Percentiles rank a stretch among this genome's conserved stretches.
Evolutionary conservation across 2,329 filamentous ascomycete species (phyloP).

Genomic region (Harringtonia lauricola): DNA sequence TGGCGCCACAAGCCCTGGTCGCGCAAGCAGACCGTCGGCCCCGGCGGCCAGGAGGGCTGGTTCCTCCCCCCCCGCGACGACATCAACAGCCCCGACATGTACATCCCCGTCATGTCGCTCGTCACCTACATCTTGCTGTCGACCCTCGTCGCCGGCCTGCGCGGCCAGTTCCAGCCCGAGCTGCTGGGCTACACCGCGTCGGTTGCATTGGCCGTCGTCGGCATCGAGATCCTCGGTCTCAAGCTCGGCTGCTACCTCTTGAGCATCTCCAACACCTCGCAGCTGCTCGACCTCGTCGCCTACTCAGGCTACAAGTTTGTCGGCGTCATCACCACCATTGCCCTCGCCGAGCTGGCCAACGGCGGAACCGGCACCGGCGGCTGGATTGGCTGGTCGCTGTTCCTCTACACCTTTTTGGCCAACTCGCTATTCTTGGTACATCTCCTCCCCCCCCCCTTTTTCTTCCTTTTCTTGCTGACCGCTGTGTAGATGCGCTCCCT

Average conservation of each 20-base stretch:
- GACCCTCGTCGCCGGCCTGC: slow-evolving; percentile 77
- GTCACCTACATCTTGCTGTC: slow-evolving; percentile 96
- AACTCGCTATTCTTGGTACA: slow-evolving; percentile 91
- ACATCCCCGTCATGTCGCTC: slow-evolving; percentile 95
- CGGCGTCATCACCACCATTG: slow-evolving; percentile 82
- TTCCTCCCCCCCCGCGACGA: slow-evolving; percentile 92
- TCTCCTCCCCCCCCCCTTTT: slow-evolving; percentile 7
- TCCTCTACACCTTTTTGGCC: slow-evolving; percentile 83
- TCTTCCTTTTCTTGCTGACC: background rate
- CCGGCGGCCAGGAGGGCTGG: slow-evolving; percentile 59
- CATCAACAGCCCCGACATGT: slow-evolving; percentile 97
- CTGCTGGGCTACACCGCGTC: slow-evolving; percentile 83
- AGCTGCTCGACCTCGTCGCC: slow-evolving; percentile 85
- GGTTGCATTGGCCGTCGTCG: slow-evolving; percentile 69
- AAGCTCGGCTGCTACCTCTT: slow-evolving; percentile 91
- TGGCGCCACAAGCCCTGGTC: slow-evolving; percentile 98
- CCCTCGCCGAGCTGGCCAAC: slow-evolving; percentile 66
- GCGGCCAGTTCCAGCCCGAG: slow-evolving; percentile 88
- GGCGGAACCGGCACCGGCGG: slow-evolving; percentile 73
- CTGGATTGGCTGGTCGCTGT: slow-evolving; percentile 81
- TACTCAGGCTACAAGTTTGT: slow-evolving; percentile 99
- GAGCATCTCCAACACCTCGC: slow-evolving; percentile 86
- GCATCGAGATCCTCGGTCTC: slow-evolving; percentile 79
- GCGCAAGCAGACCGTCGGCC: slow-evolving; percentile 67
- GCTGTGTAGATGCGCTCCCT: slow-evolving; percentile 70